Base-by-base conservation (phyloP, 495 filamentous ascomycete genomes). In the Daldinia bambusicola region DNA sequence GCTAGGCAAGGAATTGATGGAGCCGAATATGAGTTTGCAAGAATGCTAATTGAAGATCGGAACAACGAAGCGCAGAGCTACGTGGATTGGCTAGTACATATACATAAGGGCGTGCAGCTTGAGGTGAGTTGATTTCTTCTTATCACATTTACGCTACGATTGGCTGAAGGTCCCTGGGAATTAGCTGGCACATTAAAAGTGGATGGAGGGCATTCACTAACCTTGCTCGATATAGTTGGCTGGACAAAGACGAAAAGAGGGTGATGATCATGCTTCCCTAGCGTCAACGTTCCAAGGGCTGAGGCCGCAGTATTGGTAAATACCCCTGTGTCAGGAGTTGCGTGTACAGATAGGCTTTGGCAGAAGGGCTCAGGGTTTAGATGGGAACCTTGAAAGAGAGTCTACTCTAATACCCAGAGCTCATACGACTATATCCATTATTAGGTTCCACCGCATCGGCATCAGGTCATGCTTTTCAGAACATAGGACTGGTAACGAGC, bases 11-110 rank as follows among this genome's bases (percentile, higher is more conserved):
- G 94, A 0, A 83, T 98, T 2, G 95, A 99, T 74, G 95, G 95
- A 0, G 93, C 94, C 1, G 95, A 99, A 80, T 98, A 92, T 70
- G 95, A 99, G 80, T 99, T 98, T 81, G 95, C 96, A 43, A 83
- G 93, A 45, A 81, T 94, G 77, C 80, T 99, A 70, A 88, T 97
- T 56, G 95, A 99, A 81, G 95, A 99, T 77, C 87, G 95, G 69
- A 98, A 98, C 79, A 97, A 96, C 70, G 95, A 99, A 80, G 95
- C 95, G 36, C 93, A 95, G 79, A 95, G 91, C 72, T 98, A 99
- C 81, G 95, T 98, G 16, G 95, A 99, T 81, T 99, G 95, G 95
- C 80, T 99, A 79, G 95, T 99, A 60, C 93, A 97, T 80, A 83
- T 98, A 55, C 95, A 99, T 77, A 90, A 94, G 71, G 90, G 91